These are phyloP conservation scores for Nevesoporus exiguus DNA, from an alignment of 768 basidiomycete species.

Conservation along the genomic window DNA sequence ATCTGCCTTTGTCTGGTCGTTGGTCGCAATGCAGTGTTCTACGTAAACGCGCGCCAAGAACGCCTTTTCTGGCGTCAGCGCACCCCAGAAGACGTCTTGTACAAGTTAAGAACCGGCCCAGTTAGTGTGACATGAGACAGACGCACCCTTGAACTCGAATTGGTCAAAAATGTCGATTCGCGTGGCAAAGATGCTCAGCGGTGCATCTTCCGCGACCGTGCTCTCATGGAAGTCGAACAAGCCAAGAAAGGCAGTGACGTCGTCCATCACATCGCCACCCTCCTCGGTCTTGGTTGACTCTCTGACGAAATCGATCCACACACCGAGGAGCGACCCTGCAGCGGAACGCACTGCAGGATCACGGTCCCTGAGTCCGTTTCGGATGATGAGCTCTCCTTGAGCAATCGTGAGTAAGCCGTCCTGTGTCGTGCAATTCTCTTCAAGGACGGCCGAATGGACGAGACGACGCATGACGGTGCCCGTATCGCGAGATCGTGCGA, in stretches of 20 bases:
- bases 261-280: conserved; percentile 34
- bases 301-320: conserved; percentile 67
- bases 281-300: conserved; percentile 35
- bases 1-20: conserved; percentile 64
- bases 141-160: conserved; percentile 67
- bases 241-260: conserved; percentile 45
- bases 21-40: conserved; percentile 63
- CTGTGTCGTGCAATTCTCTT: conserved; percentile 35
- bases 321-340: conserved; percentile 64
- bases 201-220: conserved; percentile 67
- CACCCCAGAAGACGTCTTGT: conserved; percentile 68
- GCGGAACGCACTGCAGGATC: conserved; percentile 70
- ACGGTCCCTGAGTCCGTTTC: conserved; percentile 83
- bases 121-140: not conserved
- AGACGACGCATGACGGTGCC: conserved; percentile 73
- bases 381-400: conserved; percentile 75
- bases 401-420: conserved; percentile 52
- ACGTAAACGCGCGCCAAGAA: conserved; percentile 84
- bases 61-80: conserved; percentile 68
- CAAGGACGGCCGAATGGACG: conserved; percentile 61
- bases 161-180: conserved; percentile 62
- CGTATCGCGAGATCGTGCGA: conserved; percentile 75
- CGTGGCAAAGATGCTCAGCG: conserved; percentile 67
- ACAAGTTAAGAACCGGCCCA: not conserved
- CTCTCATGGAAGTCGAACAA: conserved; percentile 60